Conservation (phyloP, 2,329 filamentous ascomycete species). For the Capronia coronata region DNA sequence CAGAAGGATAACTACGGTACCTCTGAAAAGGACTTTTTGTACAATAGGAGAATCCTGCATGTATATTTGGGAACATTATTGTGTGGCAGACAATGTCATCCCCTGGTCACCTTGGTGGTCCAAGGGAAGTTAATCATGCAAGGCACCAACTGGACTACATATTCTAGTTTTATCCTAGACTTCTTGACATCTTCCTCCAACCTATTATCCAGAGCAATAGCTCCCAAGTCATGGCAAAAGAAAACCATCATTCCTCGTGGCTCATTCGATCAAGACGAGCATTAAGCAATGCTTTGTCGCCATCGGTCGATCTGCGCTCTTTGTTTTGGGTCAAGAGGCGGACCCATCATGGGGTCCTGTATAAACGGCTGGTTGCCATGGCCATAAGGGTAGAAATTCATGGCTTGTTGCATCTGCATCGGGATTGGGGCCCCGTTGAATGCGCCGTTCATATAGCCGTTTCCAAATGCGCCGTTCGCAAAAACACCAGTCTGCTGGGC, state of each 20-base stretch:
- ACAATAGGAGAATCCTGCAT: too few relatives aligned
- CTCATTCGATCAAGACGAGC: slow-evolving; percentile 1
- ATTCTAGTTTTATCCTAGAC: not conserved
- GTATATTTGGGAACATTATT: too few relatives aligned
- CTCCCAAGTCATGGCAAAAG: not conserved
- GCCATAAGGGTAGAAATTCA: slow-evolving; percentile 11
- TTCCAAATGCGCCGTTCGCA: slow-evolving; percentile 8
- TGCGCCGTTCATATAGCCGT: slow-evolving; percentile 13
- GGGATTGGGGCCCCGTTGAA: slow-evolving; percentile 20
- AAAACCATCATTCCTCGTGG: not conserved
- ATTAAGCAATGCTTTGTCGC: slow-evolving; percentile 36
- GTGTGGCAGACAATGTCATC: too few relatives aligned
- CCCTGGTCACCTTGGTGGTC: too few relatives aligned
- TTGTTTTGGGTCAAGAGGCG: slow-evolving; percentile 45
- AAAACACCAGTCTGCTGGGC: slow-evolving; percentile 14
- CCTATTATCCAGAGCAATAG: not conserved
- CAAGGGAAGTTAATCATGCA: not conserved
- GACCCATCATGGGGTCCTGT: slow-evolving; percentile 30
- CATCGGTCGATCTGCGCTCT: slow-evolving; percentile 55
- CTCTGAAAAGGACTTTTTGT: too few relatives aligned
- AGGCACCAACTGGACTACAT: not conserved
- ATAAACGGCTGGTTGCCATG: slow-evolving; percentile 17
- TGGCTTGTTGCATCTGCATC: slow-evolving; percentile 20
- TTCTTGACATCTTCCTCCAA: not conserved
- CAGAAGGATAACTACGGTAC: too few relatives aligned